Evolutionary conservation across 1,284 basidiomycete species (phyloP).

Genomic region (Wallemia ichthyophaga): DNA sequence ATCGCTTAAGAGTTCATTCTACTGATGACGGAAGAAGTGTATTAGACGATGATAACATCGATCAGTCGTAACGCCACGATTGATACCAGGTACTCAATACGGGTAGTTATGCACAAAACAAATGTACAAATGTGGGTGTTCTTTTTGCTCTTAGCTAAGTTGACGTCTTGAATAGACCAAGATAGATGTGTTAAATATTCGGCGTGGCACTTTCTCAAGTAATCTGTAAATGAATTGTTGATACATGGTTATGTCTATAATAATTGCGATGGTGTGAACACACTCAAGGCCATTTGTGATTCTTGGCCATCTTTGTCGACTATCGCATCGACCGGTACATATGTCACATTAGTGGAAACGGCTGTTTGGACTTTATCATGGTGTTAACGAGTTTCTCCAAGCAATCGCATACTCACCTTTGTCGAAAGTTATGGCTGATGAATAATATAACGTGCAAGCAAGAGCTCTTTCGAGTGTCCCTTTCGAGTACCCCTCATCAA

Average conservation of each 20-base stretch:
- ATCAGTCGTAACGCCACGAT: background rate
- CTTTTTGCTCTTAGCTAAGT: background rate
- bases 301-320: background rate
- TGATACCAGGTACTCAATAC: background rate
- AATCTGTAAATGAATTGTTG: background rate
- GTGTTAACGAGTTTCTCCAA: background rate
- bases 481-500: background rate
- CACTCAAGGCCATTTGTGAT: background rate
- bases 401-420: background rate
- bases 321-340: background rate
- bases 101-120: background rate
- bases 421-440: background rate
- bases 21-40: background rate
- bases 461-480: background rate
- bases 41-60: background rate
- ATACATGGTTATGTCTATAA: background rate
- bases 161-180: background rate
- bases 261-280: background rate
- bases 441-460: background rate
- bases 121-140: background rate
- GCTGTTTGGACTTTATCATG: background rate
- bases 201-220: too few relatives aligned
- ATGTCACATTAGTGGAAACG: background rate
- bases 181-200: background rate
- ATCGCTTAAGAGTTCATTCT: background rate